Percentiles rank a stretch among this genome's conserved stretches.
phyloP scores from a whole-genome alignment of 345 rosid genomes.

The Reutealis trisperma region DNA sequence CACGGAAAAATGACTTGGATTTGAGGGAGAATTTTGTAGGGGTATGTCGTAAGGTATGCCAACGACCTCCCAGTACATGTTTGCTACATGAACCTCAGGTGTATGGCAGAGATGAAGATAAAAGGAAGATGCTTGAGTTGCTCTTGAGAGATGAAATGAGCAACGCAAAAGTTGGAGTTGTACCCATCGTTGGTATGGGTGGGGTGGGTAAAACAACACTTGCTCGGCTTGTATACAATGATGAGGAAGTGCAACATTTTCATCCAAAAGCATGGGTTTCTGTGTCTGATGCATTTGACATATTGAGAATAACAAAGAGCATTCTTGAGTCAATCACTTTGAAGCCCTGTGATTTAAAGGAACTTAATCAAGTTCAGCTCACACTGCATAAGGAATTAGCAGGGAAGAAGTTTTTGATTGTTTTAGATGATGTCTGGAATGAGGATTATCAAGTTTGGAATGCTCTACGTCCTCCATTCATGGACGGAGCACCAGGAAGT shows the following conservation, averaged over 20 bases:
- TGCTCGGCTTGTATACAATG: slow-evolving; percentile 30
- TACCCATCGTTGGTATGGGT: too few species aligned
- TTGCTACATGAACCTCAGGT: too few species aligned
- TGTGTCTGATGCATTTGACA: slow-evolving; percentile 33
- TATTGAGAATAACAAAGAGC: slow-evolving; percentile 18
- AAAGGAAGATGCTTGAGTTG: too few species aligned
- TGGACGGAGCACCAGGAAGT: not conserved
- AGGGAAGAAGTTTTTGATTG: not conserved
- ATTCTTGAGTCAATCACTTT: not conserved
- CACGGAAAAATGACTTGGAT: not conserved
- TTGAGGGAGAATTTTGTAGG: too few species aligned
- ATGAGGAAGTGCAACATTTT: slow-evolving; percentile 19
- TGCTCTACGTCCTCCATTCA: not conserved
- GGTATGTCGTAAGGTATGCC: too few species aligned
- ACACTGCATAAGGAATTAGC: not conserved
- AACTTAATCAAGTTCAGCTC: not conserved
- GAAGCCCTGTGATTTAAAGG: not conserved
- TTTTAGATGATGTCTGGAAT: slow-evolving; percentile 4
- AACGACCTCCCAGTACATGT: too few species aligned
- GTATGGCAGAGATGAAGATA: too few species aligned
- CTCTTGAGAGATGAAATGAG: too few species aligned
- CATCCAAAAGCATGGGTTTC: slow-evolving; percentile 32
- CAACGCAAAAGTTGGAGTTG: too few species aligned
- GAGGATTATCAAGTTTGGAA: not conserved
- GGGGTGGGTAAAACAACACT: slow-evolving; percentile 24